phyloP scores from a whole-genome alignment of 108 stramenopile genomes.

The Conticribra guillardii region DNA sequence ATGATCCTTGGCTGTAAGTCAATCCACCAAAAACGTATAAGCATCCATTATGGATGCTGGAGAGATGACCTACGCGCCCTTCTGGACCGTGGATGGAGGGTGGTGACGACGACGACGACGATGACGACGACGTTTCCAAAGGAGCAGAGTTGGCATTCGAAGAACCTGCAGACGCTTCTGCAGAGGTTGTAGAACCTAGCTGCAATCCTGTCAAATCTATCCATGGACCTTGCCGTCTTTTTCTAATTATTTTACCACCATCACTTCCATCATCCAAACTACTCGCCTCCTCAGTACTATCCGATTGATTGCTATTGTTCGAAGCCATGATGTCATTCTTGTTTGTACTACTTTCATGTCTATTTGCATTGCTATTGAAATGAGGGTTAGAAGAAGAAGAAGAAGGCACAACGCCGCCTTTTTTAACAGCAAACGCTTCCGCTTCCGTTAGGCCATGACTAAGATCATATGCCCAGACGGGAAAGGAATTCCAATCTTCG shows the following conservation, averaged over 20 bases:
- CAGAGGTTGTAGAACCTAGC: neutral
- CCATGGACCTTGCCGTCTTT: conserved; percentile 7
- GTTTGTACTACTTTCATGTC: too few relatives aligned
- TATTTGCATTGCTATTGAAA: too few relatives aligned
- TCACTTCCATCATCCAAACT: too few relatives aligned
- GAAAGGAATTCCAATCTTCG: conserved; percentile 45
- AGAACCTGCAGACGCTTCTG: neutral
- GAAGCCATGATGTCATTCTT: too few relatives aligned
- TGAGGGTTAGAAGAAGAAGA: too few relatives aligned
- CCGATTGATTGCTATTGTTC: too few relatives aligned
- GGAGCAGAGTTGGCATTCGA: neutral
- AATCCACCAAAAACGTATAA: conserved; percentile 56
- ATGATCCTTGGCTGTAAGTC: conserved; percentile 26
- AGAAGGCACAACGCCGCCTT: too few relatives aligned
- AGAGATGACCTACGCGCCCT: conserved; percentile 48
- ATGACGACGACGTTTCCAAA: neutral
- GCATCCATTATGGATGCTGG: conserved; percentile 31
- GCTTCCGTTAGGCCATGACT: neutral
- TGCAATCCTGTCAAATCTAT: conserved; percentile 11
- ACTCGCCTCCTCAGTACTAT: too few relatives aligned
- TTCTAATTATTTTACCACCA: neutral
- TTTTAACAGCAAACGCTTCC: neutral
- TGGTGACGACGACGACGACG: neutral
- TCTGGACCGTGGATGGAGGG: conserved; percentile 10
- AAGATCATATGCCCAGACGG: conserved; percentile 55